These are phyloP conservation scores for Suillus bovinus DNA, from an alignment of 768 basidiomycete species.

Conservation along the genomic window DNA sequence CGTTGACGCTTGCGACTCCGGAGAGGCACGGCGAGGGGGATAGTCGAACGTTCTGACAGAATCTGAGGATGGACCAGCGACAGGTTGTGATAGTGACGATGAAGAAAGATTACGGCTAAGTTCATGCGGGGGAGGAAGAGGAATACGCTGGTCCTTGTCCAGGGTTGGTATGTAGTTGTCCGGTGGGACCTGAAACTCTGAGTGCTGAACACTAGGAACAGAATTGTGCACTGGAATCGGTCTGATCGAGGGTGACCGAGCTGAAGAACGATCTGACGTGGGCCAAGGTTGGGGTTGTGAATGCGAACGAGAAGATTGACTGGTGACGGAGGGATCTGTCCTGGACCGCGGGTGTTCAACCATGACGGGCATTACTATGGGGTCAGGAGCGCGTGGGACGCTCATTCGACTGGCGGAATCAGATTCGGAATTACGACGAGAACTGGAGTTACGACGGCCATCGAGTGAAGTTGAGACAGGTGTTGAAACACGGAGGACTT, in stretches of 20 bases:
- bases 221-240: slow-evolving; percentile 26
- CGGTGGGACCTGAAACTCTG: slow-evolving; percentile 38
- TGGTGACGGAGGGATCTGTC: slow-evolving; percentile 14
- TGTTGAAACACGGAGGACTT: slow-evolving; percentile 28
- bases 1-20: slow-evolving; percentile 30
- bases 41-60: slow-evolving; percentile 22
- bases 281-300: slow-evolving; percentile 21
- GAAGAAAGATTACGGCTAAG: slow-evolving; percentile 34
- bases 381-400: slow-evolving; percentile 14
- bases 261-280: slow-evolving; percentile 9
- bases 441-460: slow-evolving; percentile 20
- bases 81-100: slow-evolving; percentile 28
- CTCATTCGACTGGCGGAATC: slow-evolving; percentile 16
- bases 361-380: slow-evolving; percentile 12
- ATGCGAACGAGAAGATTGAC: slow-evolving; percentile 19
- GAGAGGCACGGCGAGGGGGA: slow-evolving; percentile 25
- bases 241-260: slow-evolving; percentile 14
- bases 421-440: slow-evolving; percentile 18
- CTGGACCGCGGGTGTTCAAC: slow-evolving; percentile 18
- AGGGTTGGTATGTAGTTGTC: slow-evolving; percentile 53
- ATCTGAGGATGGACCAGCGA: slow-evolving; percentile 20
- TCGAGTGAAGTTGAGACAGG: slow-evolving; percentile 19
- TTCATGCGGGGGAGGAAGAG: slow-evolving; percentile 54
- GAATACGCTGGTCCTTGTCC: slow-evolving; percentile 38
- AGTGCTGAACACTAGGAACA: slow-evolving; percentile 10